Evolutionary conservation across 139 green algal genomes (phyloP).

Genomic region (Chlamydomonas sphaeroides): DNA sequence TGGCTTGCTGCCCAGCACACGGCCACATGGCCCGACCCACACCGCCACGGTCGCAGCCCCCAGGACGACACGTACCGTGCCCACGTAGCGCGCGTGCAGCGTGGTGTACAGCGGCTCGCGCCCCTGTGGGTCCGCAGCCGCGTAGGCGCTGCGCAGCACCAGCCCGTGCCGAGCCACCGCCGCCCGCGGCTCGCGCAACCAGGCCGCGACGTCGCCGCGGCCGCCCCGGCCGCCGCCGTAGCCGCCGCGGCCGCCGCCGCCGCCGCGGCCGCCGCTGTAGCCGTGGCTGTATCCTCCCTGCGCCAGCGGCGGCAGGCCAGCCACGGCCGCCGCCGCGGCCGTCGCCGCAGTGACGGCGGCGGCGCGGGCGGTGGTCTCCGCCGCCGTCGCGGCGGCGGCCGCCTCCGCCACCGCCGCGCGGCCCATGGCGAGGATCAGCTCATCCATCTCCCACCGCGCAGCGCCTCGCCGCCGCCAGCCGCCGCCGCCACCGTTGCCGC

Average conservation of each 20-base stretch:
- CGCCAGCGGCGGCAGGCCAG: neutral
- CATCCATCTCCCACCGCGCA: constrained; percentile 9
- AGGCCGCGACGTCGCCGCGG: neutral
- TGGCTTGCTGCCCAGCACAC: no score
- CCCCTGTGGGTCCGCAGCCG: constrained; percentile 10
- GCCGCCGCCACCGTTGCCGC: neutral
- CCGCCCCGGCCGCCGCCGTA: neutral
- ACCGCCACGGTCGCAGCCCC: no score
- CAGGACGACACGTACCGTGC: no score
- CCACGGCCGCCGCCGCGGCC: neutral
- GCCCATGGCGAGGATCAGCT: constrained; percentile 10
- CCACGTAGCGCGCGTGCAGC: constrained; percentile 35
- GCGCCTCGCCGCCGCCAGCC: neutral
- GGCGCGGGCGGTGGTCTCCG: neutral
- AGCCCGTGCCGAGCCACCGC: constrained; percentile 46
- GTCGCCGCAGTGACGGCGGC: neutral
- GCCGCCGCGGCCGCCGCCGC: neutral
- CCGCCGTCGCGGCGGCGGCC: neutral
- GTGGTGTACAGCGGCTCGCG: constrained; percentile 46
- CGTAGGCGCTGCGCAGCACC: constrained; percentile 54
- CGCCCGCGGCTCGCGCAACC: neutral
- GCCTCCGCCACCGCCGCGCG: neutral
- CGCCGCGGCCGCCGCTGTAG: neutral
- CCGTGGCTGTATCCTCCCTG: neutral
- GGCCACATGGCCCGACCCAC: no score